Evolutionary conservation across 192 early-diverging fungal genomes (phyloP), one percentile per base, ranked within the genome.

Genomic region (Coemansia sp.): DNA sequence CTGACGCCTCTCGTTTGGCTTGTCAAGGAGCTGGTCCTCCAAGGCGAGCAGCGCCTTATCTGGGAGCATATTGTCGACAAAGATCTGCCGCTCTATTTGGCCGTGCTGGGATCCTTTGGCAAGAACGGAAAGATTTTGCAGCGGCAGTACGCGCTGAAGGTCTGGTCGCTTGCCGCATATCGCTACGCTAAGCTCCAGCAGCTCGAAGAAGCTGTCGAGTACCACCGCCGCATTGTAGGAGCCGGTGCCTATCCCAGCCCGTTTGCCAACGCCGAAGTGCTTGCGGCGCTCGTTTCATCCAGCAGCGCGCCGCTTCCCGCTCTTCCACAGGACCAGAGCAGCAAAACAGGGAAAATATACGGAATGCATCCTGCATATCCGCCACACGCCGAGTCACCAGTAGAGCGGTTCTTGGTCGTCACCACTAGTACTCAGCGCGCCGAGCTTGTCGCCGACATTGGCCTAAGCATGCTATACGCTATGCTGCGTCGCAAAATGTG

Each of bases 391-490:
- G 45, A 59, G 1, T 59, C 59, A 17, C 59, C 69, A 0, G 19
- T 54, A 3, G 79, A 81, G 41, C 45, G 12, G 41, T 62, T 72
- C 32, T 43, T 81, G 49, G 60, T 66, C 10, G 43, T 70, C 6
- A 38, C 47, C 9, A 57, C 32, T 19, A 24, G 24, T 6, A 57
- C 17, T 7, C 58, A 70, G 32, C 67, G 65, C 19, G 56, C 25
- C 22, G 19, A 45, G 25, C 54, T 73, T 63, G 73, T 81, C 14
- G 79, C 73, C 5, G 63, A 67, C 32, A 72, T 69, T 22, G 79
- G 79, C 7, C 47, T 81, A 32, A 40, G 66, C 27, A 81, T 81
- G 70, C 67, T 76, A 4, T 81, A 76, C 29, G 36, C 72, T 5
- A 58, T 62, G 46, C 64, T 81, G 38, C 59, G 57, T 22, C 58